phyloP scores from a whole-genome alignment of 805 yeast species.

The Pichia nakasei region DNA sequence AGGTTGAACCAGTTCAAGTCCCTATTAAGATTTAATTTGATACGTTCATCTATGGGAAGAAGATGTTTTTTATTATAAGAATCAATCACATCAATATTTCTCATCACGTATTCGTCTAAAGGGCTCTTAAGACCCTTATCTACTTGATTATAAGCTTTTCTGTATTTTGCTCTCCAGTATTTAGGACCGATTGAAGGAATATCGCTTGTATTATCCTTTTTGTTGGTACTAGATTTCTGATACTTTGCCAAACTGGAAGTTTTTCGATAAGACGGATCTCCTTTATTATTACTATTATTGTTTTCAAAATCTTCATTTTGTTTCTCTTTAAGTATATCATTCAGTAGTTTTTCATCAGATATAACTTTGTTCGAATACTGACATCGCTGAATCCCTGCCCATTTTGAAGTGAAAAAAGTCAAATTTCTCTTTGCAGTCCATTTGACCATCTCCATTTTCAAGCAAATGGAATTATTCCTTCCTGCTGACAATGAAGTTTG shows the following conservation, averaged over 20 bases:
- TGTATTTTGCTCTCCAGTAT: slow-evolving; percentile 16
- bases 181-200: slow-evolving; percentile 11
- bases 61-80: slow-evolving; percentile 19
- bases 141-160: slow-evolving; percentile 14
- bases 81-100: slow-evolving; percentile 17
- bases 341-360: slow-evolving; percentile 13
- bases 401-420: not conserved
- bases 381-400: not conserved
- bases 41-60: slow-evolving; percentile 15
- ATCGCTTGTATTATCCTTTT: not conserved
- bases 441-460: too few species aligned
- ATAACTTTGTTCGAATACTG: slow-evolving; percentile 1
- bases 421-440: not conserved
- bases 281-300: not conserved
- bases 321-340: too few species aligned
- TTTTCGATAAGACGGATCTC: not conserved
- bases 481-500: too few species aligned
- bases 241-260: not conserved
- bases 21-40: slow-evolving; percentile 15
- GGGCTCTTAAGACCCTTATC: slow-evolving; percentile 13
- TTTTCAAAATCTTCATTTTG: slow-evolving; percentile 4
- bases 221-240: not conserved
- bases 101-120: slow-evolving; percentile 16
- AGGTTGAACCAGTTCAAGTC: slow-evolving; percentile 15
- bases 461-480: too few species aligned